Evolutionary conservation across 805 yeast species (phyloP).

Genomic region (Cyberlindnera misumaiensis): DNA sequence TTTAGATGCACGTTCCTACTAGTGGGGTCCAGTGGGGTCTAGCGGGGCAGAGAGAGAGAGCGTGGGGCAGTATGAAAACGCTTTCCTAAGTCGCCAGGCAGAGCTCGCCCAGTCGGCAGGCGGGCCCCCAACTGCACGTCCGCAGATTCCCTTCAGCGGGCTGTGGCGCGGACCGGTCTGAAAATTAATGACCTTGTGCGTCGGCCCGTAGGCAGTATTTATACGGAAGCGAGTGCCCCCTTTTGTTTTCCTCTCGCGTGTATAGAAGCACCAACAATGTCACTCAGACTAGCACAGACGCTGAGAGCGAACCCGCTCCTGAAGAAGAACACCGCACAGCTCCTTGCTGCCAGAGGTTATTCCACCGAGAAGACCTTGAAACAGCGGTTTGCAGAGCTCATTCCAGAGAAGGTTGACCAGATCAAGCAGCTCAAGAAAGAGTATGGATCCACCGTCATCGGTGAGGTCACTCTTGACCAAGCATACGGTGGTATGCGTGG

Average conservation of each 20-base stretch:
- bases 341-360: conserved; percentile 21
- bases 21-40: no score
- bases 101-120: no score
- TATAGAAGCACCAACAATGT: conserved; percentile 5
- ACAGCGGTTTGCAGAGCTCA: conserved; percentile 87
- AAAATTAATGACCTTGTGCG: conserved; percentile 4
- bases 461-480: conserved; percentile 69
- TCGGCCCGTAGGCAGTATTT: background rate
- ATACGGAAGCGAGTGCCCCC: conserved; percentile 1
- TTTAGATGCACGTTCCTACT: no score
- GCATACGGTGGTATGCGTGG: conserved; percentile 93
- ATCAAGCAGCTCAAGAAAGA: conserved; percentile 81
- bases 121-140: no score
- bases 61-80: no score
- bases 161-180: background rate
- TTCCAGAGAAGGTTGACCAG: conserved; percentile 90
- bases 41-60: no score
- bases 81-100: no score
- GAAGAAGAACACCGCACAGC: conserved; percentile 9
- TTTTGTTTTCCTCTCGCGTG: background rate
- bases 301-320: conserved; percentile 8
- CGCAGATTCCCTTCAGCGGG: no score
- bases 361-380: conserved; percentile 60
- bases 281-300: conserved; percentile 14
- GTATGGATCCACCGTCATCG: conserved; percentile 70